These are phyloP conservation scores for Annona cherimola DNA, from an alignment of 164 flowering plant genomes.

Conservation along the genomic window DNA sequence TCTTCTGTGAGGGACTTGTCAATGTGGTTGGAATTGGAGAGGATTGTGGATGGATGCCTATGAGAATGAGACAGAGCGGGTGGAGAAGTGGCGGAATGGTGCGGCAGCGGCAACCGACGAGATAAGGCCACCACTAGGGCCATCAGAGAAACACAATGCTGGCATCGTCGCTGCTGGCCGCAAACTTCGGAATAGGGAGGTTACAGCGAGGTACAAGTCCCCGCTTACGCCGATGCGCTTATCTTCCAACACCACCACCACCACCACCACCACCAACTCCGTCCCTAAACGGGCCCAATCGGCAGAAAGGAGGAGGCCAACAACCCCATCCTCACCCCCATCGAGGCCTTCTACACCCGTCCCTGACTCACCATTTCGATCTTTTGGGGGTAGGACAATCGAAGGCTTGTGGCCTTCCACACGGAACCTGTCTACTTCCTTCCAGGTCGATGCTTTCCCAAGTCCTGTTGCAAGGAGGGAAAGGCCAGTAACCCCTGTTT, in stretches of 20 bases:
- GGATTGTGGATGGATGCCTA: slow-evolving; percentile 70
- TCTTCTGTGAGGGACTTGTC: slow-evolving; percentile 30
- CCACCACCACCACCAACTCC: slow-evolving; percentile 20
- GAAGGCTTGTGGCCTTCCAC: slow-evolving; percentile 94
- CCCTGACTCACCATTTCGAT: slow-evolving; percentile 43
- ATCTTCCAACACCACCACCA: slow-evolving; percentile 55
- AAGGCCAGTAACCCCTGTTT: slow-evolving; percentile 41
- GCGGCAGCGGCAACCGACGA: slow-evolving; percentile 32
- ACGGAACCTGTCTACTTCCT: slow-evolving; percentile 81
- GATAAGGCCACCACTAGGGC: slow-evolving; percentile 48
- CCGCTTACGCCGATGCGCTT: slow-evolving; percentile 26
- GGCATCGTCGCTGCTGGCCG: slow-evolving; percentile 17
- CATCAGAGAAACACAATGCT: slow-evolving; percentile 47
- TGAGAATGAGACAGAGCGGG: slow-evolving; percentile 42
- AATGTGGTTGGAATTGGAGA: slow-evolving; percentile 51
- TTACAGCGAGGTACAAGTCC: slow-evolving; percentile 61
- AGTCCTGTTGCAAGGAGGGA: slow-evolving; percentile 70
- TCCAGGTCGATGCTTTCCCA: slow-evolving; percentile 76
- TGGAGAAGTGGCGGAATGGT: slow-evolving; percentile 35
- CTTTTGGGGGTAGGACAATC: slow-evolving; percentile 30
- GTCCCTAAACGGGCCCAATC: slow-evolving; percentile 65
- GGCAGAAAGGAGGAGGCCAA: slow-evolving; percentile 78
- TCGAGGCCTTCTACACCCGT: slow-evolving; percentile 22
- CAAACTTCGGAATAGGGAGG: slow-evolving; percentile 36
- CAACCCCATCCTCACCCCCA: slow-evolving; percentile 64